A percentile compares a stretch with the other conserved stretches of the same genome.
Evolutionary conservation across 2,329 filamentous ascomycete genomes (phyloP).

Genomic region (Fusarium protoensiforme): DNA sequence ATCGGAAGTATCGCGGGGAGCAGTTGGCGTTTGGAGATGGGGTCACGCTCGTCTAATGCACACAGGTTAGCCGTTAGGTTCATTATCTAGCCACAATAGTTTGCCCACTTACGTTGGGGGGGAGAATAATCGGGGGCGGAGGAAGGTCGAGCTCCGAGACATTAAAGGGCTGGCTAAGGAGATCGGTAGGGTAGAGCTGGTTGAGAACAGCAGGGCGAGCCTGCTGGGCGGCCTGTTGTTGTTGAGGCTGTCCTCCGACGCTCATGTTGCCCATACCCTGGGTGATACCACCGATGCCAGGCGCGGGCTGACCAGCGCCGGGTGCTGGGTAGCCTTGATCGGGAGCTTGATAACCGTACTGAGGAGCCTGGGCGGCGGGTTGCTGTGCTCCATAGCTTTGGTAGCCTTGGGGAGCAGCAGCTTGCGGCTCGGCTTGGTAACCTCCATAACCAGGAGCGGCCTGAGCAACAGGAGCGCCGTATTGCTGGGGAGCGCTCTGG

Average conservation of each 20-base stretch:
- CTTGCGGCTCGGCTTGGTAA: constrained; percentile 64
- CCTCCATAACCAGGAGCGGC: constrained; percentile 65
- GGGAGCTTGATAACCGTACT: constrained; percentile 75
- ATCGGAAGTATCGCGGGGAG: constrained; percentile 92
- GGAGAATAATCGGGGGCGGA: constrained; percentile 89
- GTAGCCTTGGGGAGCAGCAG: constrained; percentile 52
- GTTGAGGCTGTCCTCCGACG: constrained; percentile 66
- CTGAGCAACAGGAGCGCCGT: constrained; percentile 58
- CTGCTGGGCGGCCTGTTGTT: constrained; percentile 53
- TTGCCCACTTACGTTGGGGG: constrained; percentile 80
- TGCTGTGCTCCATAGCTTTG: constrained; percentile 58
- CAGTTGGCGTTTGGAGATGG: constrained; percentile 93
- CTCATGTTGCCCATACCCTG: constrained; percentile 89
- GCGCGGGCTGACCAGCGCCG: constrained; percentile 47
- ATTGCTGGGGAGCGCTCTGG: constrained; percentile 53
- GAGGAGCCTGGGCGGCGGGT: constrained; percentile 50
- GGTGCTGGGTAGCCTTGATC: constrained; percentile 73
- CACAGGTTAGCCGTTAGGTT: constrained; percentile 50
- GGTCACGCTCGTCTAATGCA: constrained; percentile 81
- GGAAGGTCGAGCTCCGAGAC: constrained; percentile 91
- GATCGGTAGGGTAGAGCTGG: constrained; percentile 90
- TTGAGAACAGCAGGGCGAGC: constrained; percentile 71
- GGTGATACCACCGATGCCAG: constrained; percentile 75
- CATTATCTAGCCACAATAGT: background rate
- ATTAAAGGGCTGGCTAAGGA: constrained; percentile 93